These are phyloP conservation scores for Leccinum cinnamomeum DNA, from an alignment of 1,284 basidiomycete genomes.

Conservation along the genomic window DNA sequence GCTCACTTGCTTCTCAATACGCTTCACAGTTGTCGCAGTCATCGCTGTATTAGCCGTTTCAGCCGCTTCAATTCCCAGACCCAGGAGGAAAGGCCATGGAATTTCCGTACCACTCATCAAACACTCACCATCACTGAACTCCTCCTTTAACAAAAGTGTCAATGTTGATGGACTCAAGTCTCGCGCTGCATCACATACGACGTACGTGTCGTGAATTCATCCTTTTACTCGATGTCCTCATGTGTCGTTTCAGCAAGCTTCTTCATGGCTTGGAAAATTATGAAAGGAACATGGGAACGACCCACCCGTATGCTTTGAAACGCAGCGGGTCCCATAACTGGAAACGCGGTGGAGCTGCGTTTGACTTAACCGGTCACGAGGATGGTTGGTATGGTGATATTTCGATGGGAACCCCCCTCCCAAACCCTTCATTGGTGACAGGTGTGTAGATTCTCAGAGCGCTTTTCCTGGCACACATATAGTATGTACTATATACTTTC, in stretches of 20 bases:
- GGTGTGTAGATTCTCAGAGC: no score
- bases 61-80: neutral
- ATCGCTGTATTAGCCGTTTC: neutral
- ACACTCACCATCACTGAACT: neutral
- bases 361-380: no score
- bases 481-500: no score
- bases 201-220: neutral
- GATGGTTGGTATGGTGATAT: no score
- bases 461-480: no score
- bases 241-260: neutral
- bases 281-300: no score
- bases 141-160: neutral
- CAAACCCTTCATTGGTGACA: no score
- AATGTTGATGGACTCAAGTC: neutral
- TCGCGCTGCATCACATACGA: neutral
- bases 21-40: neutral
- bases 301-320: no score
- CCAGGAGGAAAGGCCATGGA: neutral
- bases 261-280: no score
- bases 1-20: neutral
- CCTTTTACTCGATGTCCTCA: neutral
- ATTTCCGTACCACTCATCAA: neutral
- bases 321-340: no score
- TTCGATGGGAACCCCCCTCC: no score
- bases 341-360: no score